Evolutionary conservation across 2,329 filamentous ascomycete genomes (phyloP).

Genomic region (Neonectria magnoliae): DNA sequence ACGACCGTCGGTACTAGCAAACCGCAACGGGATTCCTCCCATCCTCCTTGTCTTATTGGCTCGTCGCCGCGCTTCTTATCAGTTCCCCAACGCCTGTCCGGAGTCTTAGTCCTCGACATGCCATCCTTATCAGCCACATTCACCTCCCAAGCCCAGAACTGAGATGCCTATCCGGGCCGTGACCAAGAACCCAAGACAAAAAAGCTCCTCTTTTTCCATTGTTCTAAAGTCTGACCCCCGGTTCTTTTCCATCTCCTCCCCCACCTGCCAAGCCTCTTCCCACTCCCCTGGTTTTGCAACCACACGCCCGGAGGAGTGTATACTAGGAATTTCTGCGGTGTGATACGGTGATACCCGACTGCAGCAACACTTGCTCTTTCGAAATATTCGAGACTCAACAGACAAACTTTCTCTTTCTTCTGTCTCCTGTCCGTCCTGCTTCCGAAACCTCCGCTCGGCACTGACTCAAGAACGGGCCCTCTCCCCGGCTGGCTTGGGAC

Average conservation of each 20-base stretch:
- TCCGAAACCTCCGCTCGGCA: background rate
- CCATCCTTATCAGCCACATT: constrained; percentile 40
- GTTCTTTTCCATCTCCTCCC: background rate
- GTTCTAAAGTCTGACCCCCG: background rate
- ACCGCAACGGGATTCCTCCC: background rate
- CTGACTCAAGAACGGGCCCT: background rate
- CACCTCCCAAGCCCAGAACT: constrained; percentile 14
- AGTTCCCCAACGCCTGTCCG: constrained; percentile 7
- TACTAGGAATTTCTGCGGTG: background rate
- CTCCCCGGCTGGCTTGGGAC: background rate
- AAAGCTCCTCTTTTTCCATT: background rate
- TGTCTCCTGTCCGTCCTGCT: background rate
- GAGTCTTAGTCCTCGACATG: constrained; percentile 26
- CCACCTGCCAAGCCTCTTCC: background rate
- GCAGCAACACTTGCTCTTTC: background rate
- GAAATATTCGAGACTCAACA: background rate
- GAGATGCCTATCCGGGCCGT: constrained; percentile 14
- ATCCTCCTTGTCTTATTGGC: constrained; percentile 2
- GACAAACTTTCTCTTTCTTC: background rate
- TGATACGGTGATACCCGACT: background rate
- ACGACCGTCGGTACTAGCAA: background rate
- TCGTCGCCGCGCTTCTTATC: constrained; percentile 17
- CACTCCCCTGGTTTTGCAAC: background rate
- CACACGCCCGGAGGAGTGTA: background rate
- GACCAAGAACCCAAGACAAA: background rate